phyloP scores from a whole-genome alignment of 2,329 filamentous ascomycete species.

The Claviceps arundinis region DNA sequence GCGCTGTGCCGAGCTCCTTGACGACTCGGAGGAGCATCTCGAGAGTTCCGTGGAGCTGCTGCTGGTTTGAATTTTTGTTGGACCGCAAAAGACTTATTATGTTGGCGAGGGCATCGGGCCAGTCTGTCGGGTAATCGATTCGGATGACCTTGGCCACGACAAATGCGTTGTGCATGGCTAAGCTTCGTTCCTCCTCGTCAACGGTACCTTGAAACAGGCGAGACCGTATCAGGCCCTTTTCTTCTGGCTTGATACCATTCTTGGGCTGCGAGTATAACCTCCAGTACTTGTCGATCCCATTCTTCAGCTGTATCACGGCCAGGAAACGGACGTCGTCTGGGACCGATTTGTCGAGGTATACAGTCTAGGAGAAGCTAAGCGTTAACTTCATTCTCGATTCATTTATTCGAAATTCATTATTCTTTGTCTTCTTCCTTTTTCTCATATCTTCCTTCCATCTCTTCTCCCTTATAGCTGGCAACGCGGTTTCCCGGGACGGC shows the following conservation, averaged over 20 bases:
- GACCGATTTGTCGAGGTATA: slow-evolving; percentile 68
- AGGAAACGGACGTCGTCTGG: slow-evolving; percentile 73
- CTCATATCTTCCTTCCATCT: background rate
- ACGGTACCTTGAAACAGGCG: slow-evolving; percentile 65
- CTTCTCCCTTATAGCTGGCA: background rate
- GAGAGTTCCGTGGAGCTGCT: slow-evolving; percentile 59
- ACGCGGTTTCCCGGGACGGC: background rate
- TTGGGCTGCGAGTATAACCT: slow-evolving; percentile 41
- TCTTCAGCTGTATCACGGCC: slow-evolving; percentile 88
- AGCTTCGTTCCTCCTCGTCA: slow-evolving; percentile 57
- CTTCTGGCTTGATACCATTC: slow-evolving; percentile 58
- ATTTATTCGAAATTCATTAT: background rate
- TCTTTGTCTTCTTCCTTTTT: background rate
- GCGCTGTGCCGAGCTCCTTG: slow-evolving; percentile 77
- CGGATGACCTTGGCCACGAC: slow-evolving; percentile 78
- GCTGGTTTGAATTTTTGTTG: slow-evolving; percentile 36
- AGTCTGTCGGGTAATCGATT: slow-evolving; percentile 79
- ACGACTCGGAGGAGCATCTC: slow-evolving; percentile 72
- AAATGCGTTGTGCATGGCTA: slow-evolving; percentile 80
- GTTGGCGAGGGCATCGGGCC: slow-evolving; percentile 51
- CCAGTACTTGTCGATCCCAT: slow-evolving; percentile 94
- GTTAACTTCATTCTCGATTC: background rate
- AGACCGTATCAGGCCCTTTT: slow-evolving; percentile 65
- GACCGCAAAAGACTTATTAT: slow-evolving; percentile 51
- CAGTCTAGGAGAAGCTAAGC: slow-evolving; percentile 35